Percentiles rank a stretch among this genome's conserved stretches.
Evolutionary conservation across 129 eudicot species (phyloP).

Genomic region (Flaveria bidentis): DNA sequence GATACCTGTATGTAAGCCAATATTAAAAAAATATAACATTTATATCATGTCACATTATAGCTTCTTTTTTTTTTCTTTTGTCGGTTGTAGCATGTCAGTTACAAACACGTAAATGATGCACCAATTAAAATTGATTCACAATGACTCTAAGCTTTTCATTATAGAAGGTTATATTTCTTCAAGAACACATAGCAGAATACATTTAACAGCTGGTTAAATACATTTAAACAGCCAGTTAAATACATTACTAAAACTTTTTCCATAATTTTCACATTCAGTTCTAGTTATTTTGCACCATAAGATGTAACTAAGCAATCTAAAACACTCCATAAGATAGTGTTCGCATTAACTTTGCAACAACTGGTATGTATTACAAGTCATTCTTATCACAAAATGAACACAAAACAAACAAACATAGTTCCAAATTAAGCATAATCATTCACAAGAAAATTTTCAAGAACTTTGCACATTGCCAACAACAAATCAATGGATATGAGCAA

Average conservation of each 20-base stretch:
- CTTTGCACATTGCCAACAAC: background rate
- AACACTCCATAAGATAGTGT: background rate
- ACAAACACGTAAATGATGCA: background rate
- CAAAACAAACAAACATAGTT: background rate
- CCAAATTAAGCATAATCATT: constrained; percentile 4
- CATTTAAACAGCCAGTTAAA: too few species aligned
- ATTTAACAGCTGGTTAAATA: too few species aligned
- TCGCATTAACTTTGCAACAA: background rate
- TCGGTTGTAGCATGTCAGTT: background rate
- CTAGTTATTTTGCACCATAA: background rate
- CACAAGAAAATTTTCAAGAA: background rate
- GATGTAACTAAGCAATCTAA: background rate
- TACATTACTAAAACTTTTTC: too few species aligned
- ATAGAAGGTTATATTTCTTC: constrained; percentile 1
- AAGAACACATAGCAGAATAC: background rate
- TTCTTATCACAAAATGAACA: background rate
- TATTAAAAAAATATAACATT: background rate
- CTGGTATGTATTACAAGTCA: background rate
- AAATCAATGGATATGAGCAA: background rate
- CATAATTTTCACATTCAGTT: background rate
- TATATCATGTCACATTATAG: background rate
- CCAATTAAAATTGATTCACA: background rate
- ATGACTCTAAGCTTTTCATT: background rate
- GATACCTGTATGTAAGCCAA: constrained; percentile 60
- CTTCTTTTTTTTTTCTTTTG: background rate